Evolutionary conservation across 2,329 filamentous ascomycete genomes (phyloP), one percentile per base, ranked within the genome.

Genomic region (Claviceps fusiformis): DNA sequence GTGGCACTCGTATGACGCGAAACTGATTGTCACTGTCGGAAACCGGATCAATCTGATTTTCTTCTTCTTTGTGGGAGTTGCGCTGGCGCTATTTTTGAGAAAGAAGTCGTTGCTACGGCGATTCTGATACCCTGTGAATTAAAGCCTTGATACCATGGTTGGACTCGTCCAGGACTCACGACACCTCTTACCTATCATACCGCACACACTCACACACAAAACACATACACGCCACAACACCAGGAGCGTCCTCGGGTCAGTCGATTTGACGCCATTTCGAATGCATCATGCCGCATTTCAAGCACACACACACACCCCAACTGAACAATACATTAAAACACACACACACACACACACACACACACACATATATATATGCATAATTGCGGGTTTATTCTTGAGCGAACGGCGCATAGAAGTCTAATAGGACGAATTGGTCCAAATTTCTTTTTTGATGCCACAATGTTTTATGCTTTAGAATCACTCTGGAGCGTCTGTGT

Each of bases 1-100:
- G 5, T 73, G 71, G 70, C 71, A 73, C 59, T 68, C 66, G 6
- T 70, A 66, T 49, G 70, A 73, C 53, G 70, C 61, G 6, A 59
- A 55, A 39, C 56, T 62, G 46, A 60, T 62, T 37, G 54, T 59
- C 2, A 57, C 57, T 1, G 54, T 62, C 37, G 59, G 60, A 29
- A 58, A 53, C 13, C 54, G 53, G 15, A 24, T 55, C 11, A 54
- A 61, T 37, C 52, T 60, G 10, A 45, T 60, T 39, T 51, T 59
- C 27, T 57, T 62, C 54, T 60, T 61, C 50, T 58, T 59, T 43
- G 58, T 60, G 44, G 60, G 58, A 46, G 47, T 62, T 13, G 56
- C 56, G 45, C 57, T 61, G 54, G 59, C 58, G 35, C 57, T 62
- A 24, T 54, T 61, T 29, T 52, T 59, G 13, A 59, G 58, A 47